Evolutionary conservation across 352 stramenopile species (phyloP), one percentile per base, ranked within the genome.

Genomic region (Thalassiosira gravida): DNA sequence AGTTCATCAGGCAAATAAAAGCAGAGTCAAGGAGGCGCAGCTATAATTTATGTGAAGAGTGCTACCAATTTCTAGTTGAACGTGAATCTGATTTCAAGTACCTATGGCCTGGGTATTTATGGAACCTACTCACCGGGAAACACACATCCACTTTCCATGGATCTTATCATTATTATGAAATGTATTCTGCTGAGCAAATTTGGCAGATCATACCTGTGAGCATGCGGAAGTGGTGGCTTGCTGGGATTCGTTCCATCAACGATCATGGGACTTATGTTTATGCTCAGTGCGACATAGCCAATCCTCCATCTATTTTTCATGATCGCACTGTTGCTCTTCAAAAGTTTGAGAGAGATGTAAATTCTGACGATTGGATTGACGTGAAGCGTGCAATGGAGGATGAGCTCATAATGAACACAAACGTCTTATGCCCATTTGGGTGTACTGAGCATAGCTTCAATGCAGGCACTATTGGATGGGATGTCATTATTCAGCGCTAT

Each of bases 391-490:
- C n/a, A 25, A 22, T 73, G 49, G 64, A 73, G 5, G 18, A 73
- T 42, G 47, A 73, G 11, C 3, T 1, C 0, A 24, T 73, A 6
- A 52, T 73, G 49, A 29, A 20, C 25, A 63, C 44, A 52, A n/a
- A n/a, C n/a, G 37, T 73, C 2, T 37, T 73, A 20, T 64, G 64
- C 49, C 47, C 64, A 29, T 73, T 73, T 37, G 64, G 64, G n/a
- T 73, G 64, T 24, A 53, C 64, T 18, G 64, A 73, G 1, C 46
- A 39, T 53, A 52, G 1, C 52, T 46, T n/a, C 9, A 16, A 58
- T 49, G 25, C 58, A 18, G 1, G 53, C 20, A 53, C 30, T n/a
- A 2, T 25, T 32, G 39, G 9, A n/a, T 49, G 1, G 61, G 37
- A 55, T 49, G 8, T 58, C 27, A 58, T 58, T n/a, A 29, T 69